These are phyloP conservation scores for Mycosphaerelloides madeirae DNA, from an alignment of 2,329 filamentous ascomycete genomes.

Conservation along the genomic window DNA sequence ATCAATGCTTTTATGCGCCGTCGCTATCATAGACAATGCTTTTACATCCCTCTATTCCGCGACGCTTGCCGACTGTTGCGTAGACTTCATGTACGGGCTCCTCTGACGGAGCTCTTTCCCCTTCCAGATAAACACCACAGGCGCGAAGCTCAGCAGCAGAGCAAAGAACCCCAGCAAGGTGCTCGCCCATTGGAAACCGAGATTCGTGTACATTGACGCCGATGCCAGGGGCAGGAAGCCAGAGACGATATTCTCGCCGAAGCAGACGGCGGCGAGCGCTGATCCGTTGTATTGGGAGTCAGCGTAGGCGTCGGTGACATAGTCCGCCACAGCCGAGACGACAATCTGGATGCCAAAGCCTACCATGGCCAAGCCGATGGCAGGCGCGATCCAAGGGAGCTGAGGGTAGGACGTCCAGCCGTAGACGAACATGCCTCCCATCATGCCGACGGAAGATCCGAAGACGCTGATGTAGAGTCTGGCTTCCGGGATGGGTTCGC, in stretches of 20 bases:
- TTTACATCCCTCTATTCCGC: no score
- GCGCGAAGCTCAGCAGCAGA: slow-evolving; percentile 41
- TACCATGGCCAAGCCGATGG: slow-evolving; percentile 45
- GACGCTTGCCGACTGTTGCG: neutral
- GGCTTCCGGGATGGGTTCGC: slow-evolving; percentile 41
- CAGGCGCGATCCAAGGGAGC: slow-evolving; percentile 46
- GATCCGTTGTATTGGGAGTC: slow-evolving; percentile 44
- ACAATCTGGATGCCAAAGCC: slow-evolving; percentile 48
- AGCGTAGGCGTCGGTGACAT: slow-evolving; percentile 48
- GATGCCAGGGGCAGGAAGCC: slow-evolving; percentile 47
- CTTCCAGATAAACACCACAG: slow-evolving; percentile 39
- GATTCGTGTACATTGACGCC: slow-evolving; percentile 43
- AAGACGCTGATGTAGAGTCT: slow-evolving; percentile 42
- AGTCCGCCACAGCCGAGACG: slow-evolving; percentile 44
- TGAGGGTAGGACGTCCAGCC: slow-evolving; percentile 45
- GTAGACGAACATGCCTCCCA: slow-evolving; percentile 49
- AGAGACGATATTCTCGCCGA: slow-evolving; percentile 47
- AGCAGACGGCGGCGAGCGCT: slow-evolving; percentile 45
- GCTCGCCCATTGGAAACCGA: slow-evolving; percentile 50
- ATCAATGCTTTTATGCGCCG: no score
- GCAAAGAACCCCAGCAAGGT: slow-evolving; percentile 44
- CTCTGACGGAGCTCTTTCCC: slow-evolving; percentile 30
- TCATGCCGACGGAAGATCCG: slow-evolving; percentile 43
- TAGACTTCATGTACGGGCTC: neutral
- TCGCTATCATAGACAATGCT: no score